Conservation (phyloP, 2,329 filamentous ascomycete species). For the Westerdykella ornata region DNA sequence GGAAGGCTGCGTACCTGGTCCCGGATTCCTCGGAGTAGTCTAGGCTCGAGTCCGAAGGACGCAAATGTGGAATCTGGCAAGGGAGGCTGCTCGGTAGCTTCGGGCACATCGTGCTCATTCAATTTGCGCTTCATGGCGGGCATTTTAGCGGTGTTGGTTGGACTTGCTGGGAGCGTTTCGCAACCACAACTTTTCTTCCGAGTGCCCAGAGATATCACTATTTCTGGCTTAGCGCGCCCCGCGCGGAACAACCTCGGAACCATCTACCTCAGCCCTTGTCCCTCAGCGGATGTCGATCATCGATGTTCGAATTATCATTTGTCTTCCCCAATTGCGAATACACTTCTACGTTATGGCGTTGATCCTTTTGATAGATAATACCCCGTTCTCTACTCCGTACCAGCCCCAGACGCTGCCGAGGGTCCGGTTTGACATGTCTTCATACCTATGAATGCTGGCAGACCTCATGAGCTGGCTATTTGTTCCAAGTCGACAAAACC, state of each 20-base stretch:
- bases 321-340: too few relatives aligned
- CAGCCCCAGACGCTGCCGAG: too few relatives aligned
- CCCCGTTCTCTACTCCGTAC: too few relatives aligned
- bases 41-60: conserved; percentile 71
- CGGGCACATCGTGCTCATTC: conserved; percentile 44
- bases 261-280: not conserved
- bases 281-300: too few relatives aligned
- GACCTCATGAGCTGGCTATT: too few relatives aligned
- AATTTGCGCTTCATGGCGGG: conserved; percentile 44
- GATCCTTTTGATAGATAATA: too few relatives aligned
- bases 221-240: not conserved
- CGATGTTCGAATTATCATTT: too few relatives aligned
- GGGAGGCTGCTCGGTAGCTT: conserved; percentile 19
- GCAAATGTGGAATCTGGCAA: conserved; percentile 54
- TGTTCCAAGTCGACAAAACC: too few relatives aligned
- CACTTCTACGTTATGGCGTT: too few relatives aligned
- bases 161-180: not conserved
- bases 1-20: conserved; percentile 47
- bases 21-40: conserved; percentile 77
- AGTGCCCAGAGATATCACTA: not conserved
- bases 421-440: too few relatives aligned
- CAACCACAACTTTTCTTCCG: not conserved
- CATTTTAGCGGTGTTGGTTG: conserved; percentile 1
- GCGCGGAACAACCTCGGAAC: not conserved
- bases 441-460: too few relatives aligned